Percentiles rank a stretch among this genome's conserved stretches.
These are phyloP conservation scores for Zelonia costaricensis DNA, from an alignment of 208 protist species.

Conservation along the genomic window DNA sequence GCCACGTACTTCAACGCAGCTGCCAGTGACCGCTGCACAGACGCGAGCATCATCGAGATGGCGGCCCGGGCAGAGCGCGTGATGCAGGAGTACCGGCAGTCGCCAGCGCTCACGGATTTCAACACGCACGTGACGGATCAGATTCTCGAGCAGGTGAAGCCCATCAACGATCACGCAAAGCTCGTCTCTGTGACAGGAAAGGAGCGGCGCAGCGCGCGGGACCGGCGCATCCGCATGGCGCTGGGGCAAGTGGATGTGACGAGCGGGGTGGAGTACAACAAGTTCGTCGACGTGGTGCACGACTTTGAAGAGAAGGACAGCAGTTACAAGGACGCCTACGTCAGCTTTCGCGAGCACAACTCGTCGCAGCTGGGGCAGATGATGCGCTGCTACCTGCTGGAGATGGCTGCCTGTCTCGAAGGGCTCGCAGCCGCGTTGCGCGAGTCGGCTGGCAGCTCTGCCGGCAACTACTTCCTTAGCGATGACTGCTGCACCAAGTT, in stretches of 20 bases:
- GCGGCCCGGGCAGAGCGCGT: conserved; percentile 10
- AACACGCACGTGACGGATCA: conserved; percentile 21
- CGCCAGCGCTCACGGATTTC: conserved; percentile 2
- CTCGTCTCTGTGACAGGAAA: conserved; percentile 25
- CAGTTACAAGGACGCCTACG: conserved; percentile 40
- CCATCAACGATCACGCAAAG: conserved; percentile 37
- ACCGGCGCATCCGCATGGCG: conserved; percentile 34
- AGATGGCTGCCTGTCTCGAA: conserved; percentile 37
- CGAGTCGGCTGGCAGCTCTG: conserved; percentile 11
- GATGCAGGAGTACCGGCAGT: conserved; percentile 28
- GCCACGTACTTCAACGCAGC: conserved; percentile 14
- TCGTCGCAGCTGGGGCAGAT: conserved; percentile 45
- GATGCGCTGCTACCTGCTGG: conserved; percentile 33
- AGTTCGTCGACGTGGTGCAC: conserved; percentile 21
- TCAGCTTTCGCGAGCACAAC: conserved; percentile 41
- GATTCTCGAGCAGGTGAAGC: conserved; percentile 35
- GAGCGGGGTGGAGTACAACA: conserved; percentile 38
- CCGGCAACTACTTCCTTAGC: conserved; percentile 28
- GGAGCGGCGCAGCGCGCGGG: conserved; percentile 28
- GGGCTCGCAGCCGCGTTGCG: conserved; percentile 25
- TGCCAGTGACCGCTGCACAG: conserved; percentile 22
- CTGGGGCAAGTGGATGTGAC: conserved; percentile 28
- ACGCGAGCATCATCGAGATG: conserved; percentile 25
- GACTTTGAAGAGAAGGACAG: conserved; percentile 41
- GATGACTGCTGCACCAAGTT: conserved; percentile 35